These are phyloP conservation scores for Scleroderma citrinum DNA, from an alignment of 768 basidiomycete genomes.

Conservation along the genomic window DNA sequence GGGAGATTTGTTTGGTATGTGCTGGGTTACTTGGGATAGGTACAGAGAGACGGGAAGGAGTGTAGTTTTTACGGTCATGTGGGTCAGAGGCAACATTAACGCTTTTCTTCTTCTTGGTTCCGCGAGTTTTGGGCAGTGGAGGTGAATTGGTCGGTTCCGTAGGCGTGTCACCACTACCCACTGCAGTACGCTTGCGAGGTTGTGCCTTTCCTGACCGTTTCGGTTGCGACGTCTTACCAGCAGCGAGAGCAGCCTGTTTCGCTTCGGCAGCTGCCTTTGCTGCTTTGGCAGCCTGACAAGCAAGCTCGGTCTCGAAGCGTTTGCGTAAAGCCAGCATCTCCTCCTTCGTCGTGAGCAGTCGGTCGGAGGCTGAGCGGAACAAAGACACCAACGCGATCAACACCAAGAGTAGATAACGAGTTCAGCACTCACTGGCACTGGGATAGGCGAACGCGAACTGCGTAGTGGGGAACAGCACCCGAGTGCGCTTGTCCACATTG, in stretches of 20 bases:
- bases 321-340: conserved; percentile 61
- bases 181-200: conserved; percentile 30
- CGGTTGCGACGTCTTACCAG: conserved; percentile 29
- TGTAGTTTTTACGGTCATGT: conserved; percentile 92
- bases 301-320: conserved; percentile 70
- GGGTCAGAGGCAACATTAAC: conserved; percentile 90
- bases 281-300: conserved; percentile 57
- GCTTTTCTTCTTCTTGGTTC: conserved; percentile 82
- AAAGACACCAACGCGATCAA: conserved; percentile 23
- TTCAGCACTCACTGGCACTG: conserved; percentile 63
- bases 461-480: conserved; percentile 41
- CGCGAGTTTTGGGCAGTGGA: conserved; percentile 22
- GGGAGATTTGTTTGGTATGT: conserved; percentile 38
- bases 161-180: conserved; percentile 30
- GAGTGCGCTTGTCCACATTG: conserved; percentile 13
- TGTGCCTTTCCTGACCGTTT: conserved; percentile 37
- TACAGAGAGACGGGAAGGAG: conserved; percentile 73
- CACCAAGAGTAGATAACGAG: conserved; percentile 19
- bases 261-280: conserved; percentile 44
- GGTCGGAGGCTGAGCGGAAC: conserved; percentile 56
- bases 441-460: conserved; percentile 59
- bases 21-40: conserved; percentile 34
- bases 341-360: conserved; percentile 59
- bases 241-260: conserved; percentile 42
- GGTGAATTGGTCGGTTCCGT: conserved; percentile 36